Evolutionary conservation across 305 asterid species (phyloP), one percentile per base, ranked within the genome.

Genomic region (Caryopteris hybrid): DNA sequence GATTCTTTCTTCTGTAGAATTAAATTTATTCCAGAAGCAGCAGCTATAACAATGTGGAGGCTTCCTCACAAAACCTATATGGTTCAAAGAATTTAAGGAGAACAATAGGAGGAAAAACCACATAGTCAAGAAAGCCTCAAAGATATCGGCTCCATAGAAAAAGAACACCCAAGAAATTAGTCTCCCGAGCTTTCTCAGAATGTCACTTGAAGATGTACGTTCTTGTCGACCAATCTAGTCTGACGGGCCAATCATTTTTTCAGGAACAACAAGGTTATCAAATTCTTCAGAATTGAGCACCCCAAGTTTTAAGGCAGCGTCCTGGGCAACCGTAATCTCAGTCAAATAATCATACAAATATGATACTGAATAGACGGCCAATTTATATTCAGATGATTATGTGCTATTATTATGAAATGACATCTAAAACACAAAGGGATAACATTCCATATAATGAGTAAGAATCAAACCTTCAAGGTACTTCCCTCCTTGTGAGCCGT

Each of bases 401-500:
- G n/a, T n/a, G n/a, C n/a, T n/a, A n/a, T n/a, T 9, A 21, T 50
- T 25, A 9, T 3, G 0, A 17, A 50, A 50, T 8, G 56, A 21
- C 10, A 2, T 53, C 13, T 8, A 21, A 34, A 38, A 34, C 25
- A 61, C 10, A 21, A 31, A 25, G 21, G 21, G 39, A 70, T 1
- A 14, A 41, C 27, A 45, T 5, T 51, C 11, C 25, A 31, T 48
- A 25, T 13, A 14, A 67, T 38, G 23, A 38, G 42, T 11, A 39
- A 61, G 52, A 39, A 65, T 56, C 79, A 5, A 53, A 88, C 99
- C 96, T 93, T 90, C 77, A 90, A 74, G 64, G 97, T 90, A 22
- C 77, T 60, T 61, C 99, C 97, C 72, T 93, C 97, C 86, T 88
- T 93, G 84, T 93, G 99, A 67, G 99, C 99, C 38, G 88, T 90